phyloP scores from a whole-genome alignment of 2,329 filamentous ascomycete species.

The Hypomyces rosellus region DNA sequence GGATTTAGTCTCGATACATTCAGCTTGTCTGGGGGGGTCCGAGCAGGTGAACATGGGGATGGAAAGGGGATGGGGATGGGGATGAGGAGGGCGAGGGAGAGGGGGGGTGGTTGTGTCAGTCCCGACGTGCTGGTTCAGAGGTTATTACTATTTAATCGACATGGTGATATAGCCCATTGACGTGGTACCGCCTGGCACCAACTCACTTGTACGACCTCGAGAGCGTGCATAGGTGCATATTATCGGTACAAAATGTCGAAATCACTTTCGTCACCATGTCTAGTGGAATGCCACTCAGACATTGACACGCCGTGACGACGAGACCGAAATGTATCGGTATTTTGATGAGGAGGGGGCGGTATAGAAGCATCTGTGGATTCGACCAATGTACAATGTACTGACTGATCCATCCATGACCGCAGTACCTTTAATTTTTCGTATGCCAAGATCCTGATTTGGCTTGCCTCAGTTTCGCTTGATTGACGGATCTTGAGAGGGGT shows the following conservation, averaged over 20 bases:
- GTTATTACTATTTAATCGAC: neutral
- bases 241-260: neutral
- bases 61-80: neutral
- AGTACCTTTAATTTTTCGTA: too few relatives aligned
- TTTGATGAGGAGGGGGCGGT: neutral
- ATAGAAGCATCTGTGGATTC: neutral
- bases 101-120: neutral
- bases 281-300: neutral
- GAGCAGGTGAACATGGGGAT: neutral
- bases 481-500: slow-evolving; percentile 2
- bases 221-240: neutral
- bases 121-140: neutral
- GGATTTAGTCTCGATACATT: too few relatives aligned
- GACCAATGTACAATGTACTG: neutral
- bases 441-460: slow-evolving; percentile 1
- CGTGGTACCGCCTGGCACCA: neutral
- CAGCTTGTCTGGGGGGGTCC: too few relatives aligned
- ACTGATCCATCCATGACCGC: too few relatives aligned
- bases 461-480: neutral
- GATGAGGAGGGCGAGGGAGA: neutral
- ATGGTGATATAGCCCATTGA: neutral
- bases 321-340: too few relatives aligned
- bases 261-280: neutral
- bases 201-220: neutral
- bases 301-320: neutral